Percentiles rank a stretch among this genome's conserved stretches.
Evolutionary conservation across 139 green algal genomes (phyloP).

Genomic region (Chlorella sp.): DNA sequence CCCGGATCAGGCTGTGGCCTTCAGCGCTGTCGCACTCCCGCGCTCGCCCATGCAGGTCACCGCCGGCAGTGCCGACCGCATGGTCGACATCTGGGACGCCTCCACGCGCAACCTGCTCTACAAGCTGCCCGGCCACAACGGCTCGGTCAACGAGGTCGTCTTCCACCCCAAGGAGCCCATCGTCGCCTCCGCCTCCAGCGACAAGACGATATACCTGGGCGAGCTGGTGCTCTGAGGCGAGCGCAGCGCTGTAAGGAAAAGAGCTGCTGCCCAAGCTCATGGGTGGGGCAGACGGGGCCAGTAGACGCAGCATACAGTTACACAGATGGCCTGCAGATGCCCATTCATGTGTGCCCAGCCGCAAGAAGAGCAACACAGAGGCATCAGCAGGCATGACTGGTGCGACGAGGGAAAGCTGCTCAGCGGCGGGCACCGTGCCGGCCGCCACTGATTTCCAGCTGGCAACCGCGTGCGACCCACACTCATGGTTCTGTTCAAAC

Average conservation of each 20-base stretch:
- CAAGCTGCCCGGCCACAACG: constrained; percentile 90
- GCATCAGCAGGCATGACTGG: no score
- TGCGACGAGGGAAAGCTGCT: no score
- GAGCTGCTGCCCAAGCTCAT: background rate
- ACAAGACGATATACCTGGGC: constrained; percentile 87
- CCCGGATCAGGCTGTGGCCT: no score
- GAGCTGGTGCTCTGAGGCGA: constrained; percentile 64
- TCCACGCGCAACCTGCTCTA: constrained; percentile 72
- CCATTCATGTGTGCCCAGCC: no score
- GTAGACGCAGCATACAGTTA: no score
- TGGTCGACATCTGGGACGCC: constrained; percentile 82
- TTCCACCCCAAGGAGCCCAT: constrained; percentile 96
- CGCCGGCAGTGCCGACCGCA: constrained; percentile 81
- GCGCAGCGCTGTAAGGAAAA: background rate
- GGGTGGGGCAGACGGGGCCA: background rate
- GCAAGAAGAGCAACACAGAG: no score
- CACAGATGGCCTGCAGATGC: no score
- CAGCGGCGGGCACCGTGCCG: no score
- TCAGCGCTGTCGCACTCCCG: background rate
- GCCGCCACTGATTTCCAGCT: no score
- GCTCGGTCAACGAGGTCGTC: constrained; percentile 89
- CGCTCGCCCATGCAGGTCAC: constrained; percentile 57
- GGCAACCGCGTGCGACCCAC: no score
- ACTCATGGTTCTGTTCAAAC: no score
- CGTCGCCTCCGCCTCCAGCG: constrained; percentile 68